These are phyloP conservation scores for Prototheca cutis DNA, from an alignment of 163 green algal genomes.

Conservation along the genomic window DNA sequence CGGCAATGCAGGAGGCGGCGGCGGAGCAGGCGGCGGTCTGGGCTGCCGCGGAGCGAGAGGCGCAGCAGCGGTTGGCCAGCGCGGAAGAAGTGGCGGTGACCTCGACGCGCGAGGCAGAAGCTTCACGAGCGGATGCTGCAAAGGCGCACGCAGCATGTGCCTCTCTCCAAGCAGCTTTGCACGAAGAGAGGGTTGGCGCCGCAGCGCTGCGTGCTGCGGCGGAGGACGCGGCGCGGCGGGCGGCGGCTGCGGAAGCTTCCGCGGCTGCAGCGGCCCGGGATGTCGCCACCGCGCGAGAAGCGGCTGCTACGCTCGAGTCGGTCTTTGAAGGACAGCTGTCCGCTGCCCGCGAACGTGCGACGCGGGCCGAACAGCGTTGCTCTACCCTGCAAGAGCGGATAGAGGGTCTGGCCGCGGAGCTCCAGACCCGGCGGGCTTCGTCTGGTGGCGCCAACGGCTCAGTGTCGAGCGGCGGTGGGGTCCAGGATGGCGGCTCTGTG, in stretches of 20 bases:
- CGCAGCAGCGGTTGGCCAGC: too few species aligned
- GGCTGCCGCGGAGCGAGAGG: slow-evolving; percentile 51
- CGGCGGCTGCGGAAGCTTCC: not conserved
- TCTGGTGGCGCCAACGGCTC: too few species aligned
- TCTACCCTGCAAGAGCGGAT: too few species aligned
- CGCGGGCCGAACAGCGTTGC: too few species aligned
- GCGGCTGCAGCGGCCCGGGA: slow-evolving; percentile 35
- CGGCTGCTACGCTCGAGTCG: slow-evolving; percentile 34
- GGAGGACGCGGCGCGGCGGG: not conserved
- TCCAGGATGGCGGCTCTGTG: too few species aligned
- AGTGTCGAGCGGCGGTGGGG: too few species aligned
- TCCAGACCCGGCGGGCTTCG: too few species aligned
- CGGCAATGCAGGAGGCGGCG: slow-evolving; percentile 57
- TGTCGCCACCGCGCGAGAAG: slow-evolving; percentile 23
- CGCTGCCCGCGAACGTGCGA: slow-evolving; percentile 2
- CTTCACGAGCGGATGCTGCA: not conserved
- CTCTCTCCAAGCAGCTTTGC: too few species aligned
- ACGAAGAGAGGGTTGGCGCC: too few species aligned
- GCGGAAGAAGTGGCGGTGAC: too few species aligned
- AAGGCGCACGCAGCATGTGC: too few species aligned
- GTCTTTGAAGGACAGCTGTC: slow-evolving; percentile 23
- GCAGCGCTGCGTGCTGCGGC: slow-evolving; percentile 3
- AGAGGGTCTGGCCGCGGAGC: too few species aligned
- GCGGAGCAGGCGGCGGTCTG: slow-evolving; percentile 57
- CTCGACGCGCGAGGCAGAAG: not conserved